Evolutionary conservation across 1,139 yeast genomes (phyloP).

Genomic region (Yamadazyma atmosphaerica): DNA sequence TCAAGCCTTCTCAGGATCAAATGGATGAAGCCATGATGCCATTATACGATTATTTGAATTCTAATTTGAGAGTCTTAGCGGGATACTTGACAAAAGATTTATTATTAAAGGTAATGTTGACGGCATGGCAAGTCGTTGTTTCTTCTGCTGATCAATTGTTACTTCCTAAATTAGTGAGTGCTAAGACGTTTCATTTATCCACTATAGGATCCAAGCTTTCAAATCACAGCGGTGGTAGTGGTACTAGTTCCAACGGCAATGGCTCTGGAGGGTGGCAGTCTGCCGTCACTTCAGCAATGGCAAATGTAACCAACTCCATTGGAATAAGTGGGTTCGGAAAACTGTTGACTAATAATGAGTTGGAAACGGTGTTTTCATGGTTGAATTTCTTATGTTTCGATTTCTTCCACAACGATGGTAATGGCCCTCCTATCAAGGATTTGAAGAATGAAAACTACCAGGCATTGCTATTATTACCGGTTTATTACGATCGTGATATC

Average conservation of each 20-base stretch:
- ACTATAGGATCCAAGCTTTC: constrained; percentile 20
- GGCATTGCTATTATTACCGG: constrained; percentile 62
- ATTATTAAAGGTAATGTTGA: constrained; percentile 67
- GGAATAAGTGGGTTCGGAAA: constrained; percentile 53
- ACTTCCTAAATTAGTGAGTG: constrained; percentile 69
- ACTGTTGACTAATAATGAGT: constrained; percentile 58
- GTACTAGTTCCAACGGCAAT: constrained; percentile 1
- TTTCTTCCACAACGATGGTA: constrained; percentile 80
- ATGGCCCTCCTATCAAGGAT: constrained; percentile 72
- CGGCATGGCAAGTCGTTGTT: constrained; percentile 73
- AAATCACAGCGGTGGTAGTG: constrained; percentile 11
- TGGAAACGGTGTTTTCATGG: constrained; percentile 76
- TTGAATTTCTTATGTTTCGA: constrained; percentile 61
- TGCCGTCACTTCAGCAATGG: constrained; percentile 50
- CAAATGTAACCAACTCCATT: constrained; percentile 45
- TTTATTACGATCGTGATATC: constrained; percentile 61
- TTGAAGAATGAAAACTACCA: constrained; percentile 67
- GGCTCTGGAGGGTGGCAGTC: constrained; percentile 44
- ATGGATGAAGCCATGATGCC: constrained; percentile 74
- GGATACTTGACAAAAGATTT: constrained; percentile 59
- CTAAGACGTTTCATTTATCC: constrained; percentile 41
- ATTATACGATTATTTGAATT: constrained; percentile 70
- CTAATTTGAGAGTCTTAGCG: constrained; percentile 67
- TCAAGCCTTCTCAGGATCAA: constrained; percentile 50
- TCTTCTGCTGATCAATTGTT: constrained; percentile 64